Conservation (phyloP, 352 stramenopile genomes). For the Plasmopara halstedii region DNA sequence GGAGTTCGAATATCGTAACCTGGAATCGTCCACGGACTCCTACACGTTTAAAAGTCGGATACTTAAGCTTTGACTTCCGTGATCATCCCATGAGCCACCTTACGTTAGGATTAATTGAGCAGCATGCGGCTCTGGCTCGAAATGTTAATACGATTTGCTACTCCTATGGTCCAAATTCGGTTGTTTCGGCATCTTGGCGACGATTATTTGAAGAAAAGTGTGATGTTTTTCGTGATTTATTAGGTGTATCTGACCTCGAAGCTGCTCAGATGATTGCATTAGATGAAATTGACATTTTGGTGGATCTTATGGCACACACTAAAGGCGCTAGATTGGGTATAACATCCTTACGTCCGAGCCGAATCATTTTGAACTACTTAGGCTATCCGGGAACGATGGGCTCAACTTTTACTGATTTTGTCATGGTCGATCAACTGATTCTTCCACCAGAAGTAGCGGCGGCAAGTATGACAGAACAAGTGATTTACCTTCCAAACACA, state of each 20-base stretch:
- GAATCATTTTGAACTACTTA: conserved; percentile 84
- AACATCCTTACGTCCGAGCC: conserved; percentile 42
- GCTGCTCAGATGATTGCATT: conserved; percentile 41
- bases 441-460: conserved; percentile 44
- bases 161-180: conserved; percentile 74
- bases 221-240: conserved; percentile 61
- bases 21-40: conserved; percentile 15
- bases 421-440: conserved; percentile 62
- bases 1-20: conserved; percentile 3
- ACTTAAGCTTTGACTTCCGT: conserved; percentile 87
- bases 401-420: conserved; percentile 62
- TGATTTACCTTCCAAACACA: conserved; percentile 84
- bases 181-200: conserved; percentile 49
- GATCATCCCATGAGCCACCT: conserved; percentile 92
- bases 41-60: conserved; percentile 61
- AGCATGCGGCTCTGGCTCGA: conserved; percentile 39
- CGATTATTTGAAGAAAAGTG: conserved; percentile 40
- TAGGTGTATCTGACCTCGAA: conserved; percentile 35
- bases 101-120: conserved; percentile 73
- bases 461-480: conserved; percentile 58
- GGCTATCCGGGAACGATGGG: conserved; percentile 88
- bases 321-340: conserved; percentile 68
- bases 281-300: conserved; percentile 71
- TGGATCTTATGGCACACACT: conserved; percentile 91
- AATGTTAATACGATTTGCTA: conserved; percentile 54